Base-by-base conservation (phyloP, 306 rosid species). In the Crotalaria pallida region DNA sequence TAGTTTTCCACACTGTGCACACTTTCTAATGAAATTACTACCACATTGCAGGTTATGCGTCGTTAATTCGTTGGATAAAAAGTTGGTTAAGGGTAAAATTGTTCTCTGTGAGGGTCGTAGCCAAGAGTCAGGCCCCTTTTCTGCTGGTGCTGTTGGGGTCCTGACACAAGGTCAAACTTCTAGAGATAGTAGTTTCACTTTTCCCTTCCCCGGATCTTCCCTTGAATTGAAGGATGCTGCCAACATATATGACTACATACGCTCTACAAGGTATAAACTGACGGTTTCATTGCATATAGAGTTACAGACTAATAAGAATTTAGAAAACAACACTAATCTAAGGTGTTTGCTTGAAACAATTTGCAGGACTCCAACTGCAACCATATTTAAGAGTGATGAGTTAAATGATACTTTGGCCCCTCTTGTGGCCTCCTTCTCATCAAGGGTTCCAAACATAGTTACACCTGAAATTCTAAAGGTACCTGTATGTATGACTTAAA, bases 1-100 rank as follows among this genome's bases (percentile, higher is more conserved):
- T 0, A 0, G 38, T 31, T 31, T 31, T 31, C 7, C 6, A 31
- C 7, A 31, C 31, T 1, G 31, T 0, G 31, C 31, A 27, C 43
- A 26, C 12, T 41, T 16, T 1, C 41, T 10, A 43, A 26, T 40
- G 45, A 36, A 10, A 63, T n/a, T 1, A 5, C 23, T 50, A n/a
- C 38, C 38, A 31, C 5, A 24, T 17, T 40, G 58, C 48, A 74
- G 79, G 7, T 0, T 0, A 26, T 74, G 51, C 17, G 0, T 0
- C 0, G 0, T 0, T 3, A 3, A 21, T 3, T 27, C 58, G 3
- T 51, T 80, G 72, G 65, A 83, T 45, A 7, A 47, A n/a, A 57
- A 53, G 0, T 18, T 58, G 68, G 80, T 80, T 9, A 77, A 52
- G 34, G 84, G 81, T 21, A 82, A 77, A 73, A 82, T 79, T 58